Conservation (phyloP, 2,329 filamentous ascomycete genomes). For the Phialocephala subalpina region DNA sequence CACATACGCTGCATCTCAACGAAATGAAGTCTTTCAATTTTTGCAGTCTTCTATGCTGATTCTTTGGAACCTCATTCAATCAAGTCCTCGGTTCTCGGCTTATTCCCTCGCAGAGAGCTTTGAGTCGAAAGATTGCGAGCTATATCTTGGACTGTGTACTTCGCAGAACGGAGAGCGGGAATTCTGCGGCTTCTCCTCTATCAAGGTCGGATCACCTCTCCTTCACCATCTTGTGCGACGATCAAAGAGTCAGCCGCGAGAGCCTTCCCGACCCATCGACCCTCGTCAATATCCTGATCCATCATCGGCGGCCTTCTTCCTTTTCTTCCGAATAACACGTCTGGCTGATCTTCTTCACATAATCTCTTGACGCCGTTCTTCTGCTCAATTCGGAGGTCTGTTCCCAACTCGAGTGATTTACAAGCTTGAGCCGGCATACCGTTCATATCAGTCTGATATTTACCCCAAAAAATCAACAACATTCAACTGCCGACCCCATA, state of each 20-base stretch:
- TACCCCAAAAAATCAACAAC: background rate
- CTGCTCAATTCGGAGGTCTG: background rate
- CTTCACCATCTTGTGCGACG: too few relatives aligned
- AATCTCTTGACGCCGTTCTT: background rate
- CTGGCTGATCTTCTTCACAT: background rate
- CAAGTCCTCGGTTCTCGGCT: too few relatives aligned
- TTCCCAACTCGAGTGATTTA: background rate
- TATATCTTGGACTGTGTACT: too few relatives aligned
- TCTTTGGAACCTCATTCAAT: background rate
- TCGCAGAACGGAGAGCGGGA: background rate
- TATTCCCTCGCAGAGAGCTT: background rate
- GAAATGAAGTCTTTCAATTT: background rate
- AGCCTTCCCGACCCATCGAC: background rate
- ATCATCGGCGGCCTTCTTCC: background rate
- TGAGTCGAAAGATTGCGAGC: too few relatives aligned
- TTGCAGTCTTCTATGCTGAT: background rate
- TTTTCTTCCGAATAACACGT: background rate
- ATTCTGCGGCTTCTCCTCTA: background rate
- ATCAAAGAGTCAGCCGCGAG: too few relatives aligned
- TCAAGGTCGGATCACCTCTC: too few relatives aligned
- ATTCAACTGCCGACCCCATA: conserved; percentile 7
- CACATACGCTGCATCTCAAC: background rate
- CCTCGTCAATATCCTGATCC: background rate
- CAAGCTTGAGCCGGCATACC: background rate
- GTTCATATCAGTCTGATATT: background rate